Evolutionary conservation across 1,284 basidiomycete species (phyloP).

Genomic region (Lignosus rhinocerotis): DNA sequence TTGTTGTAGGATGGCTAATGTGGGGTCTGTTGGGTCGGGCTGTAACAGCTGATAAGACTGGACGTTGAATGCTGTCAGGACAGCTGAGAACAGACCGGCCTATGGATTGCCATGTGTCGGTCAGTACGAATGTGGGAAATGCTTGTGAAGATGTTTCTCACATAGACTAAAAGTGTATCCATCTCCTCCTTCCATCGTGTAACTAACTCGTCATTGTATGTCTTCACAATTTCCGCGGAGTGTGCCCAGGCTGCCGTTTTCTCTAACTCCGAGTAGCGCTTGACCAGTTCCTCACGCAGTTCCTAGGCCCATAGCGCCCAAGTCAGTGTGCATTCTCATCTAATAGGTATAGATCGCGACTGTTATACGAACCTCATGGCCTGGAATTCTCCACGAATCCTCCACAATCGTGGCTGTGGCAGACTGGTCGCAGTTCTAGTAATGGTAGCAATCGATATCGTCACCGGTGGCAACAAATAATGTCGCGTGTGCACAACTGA

Average conservation of each 20-base stretch:
- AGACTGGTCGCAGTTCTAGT: background rate
- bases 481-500: background rate
- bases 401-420: background rate
- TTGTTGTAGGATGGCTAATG: background rate
- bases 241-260: constrained; percentile 2
- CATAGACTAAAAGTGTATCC: constrained; percentile 14
- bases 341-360: background rate
- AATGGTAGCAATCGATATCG: background rate
- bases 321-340: background rate
- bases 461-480: background rate
- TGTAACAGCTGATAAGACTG: background rate
- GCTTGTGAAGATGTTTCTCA: background rate
- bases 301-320: background rate
- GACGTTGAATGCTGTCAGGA: background rate
- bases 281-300: background rate
- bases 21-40: background rate
- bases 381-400: background rate
- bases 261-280: constrained; percentile 6
- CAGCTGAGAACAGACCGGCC: constrained; percentile 14
- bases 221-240: constrained; percentile 10
- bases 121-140: background rate
- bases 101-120: background rate
- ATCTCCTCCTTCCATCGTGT: constrained; percentile 12
- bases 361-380: background rate
- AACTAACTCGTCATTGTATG: constrained; percentile 10